Percentiles rank a stretch among this genome's conserved stretches.
Conservation (phyloP, 768 basidiomycete genomes). For the Scleroderma citrinum region DNA sequence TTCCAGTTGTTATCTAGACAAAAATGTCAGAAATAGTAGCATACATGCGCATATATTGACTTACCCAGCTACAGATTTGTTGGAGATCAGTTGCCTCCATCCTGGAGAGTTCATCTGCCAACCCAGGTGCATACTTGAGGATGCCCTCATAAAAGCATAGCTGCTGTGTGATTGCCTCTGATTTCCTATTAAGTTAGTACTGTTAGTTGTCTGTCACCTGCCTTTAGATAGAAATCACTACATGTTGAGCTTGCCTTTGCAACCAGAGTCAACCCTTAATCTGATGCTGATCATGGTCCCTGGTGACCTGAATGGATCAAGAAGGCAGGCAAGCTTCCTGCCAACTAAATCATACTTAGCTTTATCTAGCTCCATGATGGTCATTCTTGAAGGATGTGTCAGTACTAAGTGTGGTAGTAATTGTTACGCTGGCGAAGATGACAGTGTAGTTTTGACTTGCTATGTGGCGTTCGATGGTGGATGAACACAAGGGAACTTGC, state of each 20-base stretch:
- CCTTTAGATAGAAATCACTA: not conserved
- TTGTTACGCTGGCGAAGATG: too few species aligned
- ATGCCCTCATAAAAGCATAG: not conserved
- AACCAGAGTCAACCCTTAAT: not conserved
- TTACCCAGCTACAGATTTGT: not conserved
- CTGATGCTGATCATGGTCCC: not conserved
- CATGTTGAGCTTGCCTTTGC: not conserved
- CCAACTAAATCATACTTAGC: not conserved
- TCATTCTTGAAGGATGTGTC: not conserved
- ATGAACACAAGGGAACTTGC: too few species aligned
- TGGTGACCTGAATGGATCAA: not conserved
- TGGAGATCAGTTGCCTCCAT: not conserved
- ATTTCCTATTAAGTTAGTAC: not conserved
- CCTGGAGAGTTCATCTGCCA: not conserved
- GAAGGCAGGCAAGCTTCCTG: not conserved
- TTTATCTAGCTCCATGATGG: not conserved
- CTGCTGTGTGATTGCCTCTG: not conserved
- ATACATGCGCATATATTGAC: conserved; percentile 1
- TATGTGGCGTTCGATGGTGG: too few species aligned
- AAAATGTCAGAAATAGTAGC: not conserved
- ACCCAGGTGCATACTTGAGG: not conserved
- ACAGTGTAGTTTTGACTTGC: too few species aligned
- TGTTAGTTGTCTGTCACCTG: not conserved
- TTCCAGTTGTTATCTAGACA: not conserved
- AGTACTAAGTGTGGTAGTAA: not conserved